A percentile compares a stretch with the other conserved stretches of the same genome.
phyloP scores from a whole-genome alignment of 1,139 yeast genomes.

The Arxiozyma heterogenica region DNA sequence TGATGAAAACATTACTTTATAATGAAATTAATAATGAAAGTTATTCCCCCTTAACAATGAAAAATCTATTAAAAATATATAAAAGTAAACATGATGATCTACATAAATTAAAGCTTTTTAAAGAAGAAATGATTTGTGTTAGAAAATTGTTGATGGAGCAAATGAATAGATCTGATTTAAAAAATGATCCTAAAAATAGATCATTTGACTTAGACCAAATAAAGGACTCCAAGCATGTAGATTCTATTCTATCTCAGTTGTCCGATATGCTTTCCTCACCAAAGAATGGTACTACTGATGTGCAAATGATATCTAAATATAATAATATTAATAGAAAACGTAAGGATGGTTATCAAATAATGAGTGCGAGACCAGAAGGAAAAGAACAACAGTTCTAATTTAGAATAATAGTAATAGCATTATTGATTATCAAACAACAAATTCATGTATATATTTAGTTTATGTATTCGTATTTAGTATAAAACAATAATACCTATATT shows the following conservation, averaged over 20 bases:
- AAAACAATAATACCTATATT: background rate
- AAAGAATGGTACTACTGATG: background rate
- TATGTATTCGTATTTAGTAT: background rate
- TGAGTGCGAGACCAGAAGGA: background rate
- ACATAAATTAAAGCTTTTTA: constrained; percentile 14
- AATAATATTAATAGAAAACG: background rate
- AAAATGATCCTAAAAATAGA: background rate
- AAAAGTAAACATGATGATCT: constrained; percentile 15
- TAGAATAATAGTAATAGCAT: background rate
- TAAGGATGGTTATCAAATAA: background rate
- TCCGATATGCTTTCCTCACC: background rate
- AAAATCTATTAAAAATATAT: constrained; percentile 21
- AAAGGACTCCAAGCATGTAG: background rate
- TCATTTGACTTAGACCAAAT: background rate
- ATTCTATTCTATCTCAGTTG: background rate
- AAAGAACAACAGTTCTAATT: background rate
- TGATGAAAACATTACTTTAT: constrained; percentile 20
- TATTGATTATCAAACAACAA: background rate
- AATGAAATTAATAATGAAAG: constrained; percentile 14
- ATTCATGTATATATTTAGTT: background rate
- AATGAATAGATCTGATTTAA: background rate
- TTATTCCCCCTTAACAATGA: constrained; percentile 17
- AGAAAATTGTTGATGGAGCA: background rate
- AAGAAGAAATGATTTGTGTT: constrained; percentile 1
- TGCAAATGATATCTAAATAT: background rate